A percentile compares a stretch with the other conserved stretches of the same genome.
phyloP scores from a whole-genome alignment of 192 early-diverging fungal species.

The Coemansia sp. region DNA sequence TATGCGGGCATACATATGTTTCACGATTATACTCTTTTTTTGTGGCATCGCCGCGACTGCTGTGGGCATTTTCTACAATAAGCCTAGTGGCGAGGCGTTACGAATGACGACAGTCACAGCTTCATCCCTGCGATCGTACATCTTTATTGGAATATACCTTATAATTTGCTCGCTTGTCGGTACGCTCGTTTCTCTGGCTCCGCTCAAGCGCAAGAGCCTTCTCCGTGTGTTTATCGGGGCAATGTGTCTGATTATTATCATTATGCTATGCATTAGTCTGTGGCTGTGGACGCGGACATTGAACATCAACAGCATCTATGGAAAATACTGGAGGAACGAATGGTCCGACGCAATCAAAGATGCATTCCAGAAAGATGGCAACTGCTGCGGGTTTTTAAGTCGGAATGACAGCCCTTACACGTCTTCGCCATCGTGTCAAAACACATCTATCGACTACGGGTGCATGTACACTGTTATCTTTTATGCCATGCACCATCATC shows the following conservation, averaged over 20 bases:
- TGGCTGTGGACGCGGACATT: conserved; percentile 43
- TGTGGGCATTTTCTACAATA: conserved; percentile 28
- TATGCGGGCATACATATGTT: conserved; percentile 8
- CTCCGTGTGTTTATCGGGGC: conserved; percentile 19
- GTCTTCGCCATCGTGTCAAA: conserved; percentile 20
- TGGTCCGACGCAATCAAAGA: conserved; percentile 35
- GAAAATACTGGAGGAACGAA: conserved; percentile 22
- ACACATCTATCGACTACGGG: conserved; percentile 17
- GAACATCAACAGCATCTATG: conserved; percentile 25
- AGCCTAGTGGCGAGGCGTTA: conserved; percentile 14
- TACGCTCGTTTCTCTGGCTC: conserved; percentile 27
- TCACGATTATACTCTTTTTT: conserved; percentile 3
- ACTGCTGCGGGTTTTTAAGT: conserved; percentile 41
- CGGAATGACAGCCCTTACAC: conserved; percentile 21
- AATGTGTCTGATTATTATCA: conserved; percentile 12
- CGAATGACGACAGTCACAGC: conserved; percentile 23
- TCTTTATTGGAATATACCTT: conserved; percentile 31
- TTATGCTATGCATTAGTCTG: conserved; percentile 21
- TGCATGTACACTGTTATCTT: conserved; percentile 36
- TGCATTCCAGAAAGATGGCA: conserved; percentile 21
- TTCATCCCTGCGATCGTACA: conserved; percentile 19
- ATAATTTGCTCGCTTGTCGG: conserved; percentile 16
- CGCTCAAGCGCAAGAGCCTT: conserved; percentile 22
- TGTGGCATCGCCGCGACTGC: conserved; percentile 21
- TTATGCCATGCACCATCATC: conserved; percentile 26